These are phyloP conservation scores for Vaccinium darrowii DNA, from an alignment of 148 eudicot genomes.

Conservation along the genomic window DNA sequence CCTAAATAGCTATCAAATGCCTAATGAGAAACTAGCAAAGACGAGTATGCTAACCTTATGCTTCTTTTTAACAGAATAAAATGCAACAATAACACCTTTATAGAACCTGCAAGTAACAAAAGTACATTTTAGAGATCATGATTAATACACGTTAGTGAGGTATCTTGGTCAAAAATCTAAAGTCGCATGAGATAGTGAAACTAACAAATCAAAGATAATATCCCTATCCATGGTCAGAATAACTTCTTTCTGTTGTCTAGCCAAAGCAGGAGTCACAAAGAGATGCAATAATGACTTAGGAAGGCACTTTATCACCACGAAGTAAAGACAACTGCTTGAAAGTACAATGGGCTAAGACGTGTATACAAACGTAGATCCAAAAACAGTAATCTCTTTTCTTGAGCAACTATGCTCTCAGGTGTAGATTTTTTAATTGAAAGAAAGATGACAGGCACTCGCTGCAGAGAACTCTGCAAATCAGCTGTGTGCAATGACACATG, in stretches of 20 bases:
- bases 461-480: background rate
- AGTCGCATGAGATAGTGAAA: background rate
- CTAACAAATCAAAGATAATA: background rate
- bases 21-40: background rate
- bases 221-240: background rate
- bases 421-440: background rate
- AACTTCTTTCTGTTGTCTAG: background rate
- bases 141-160: background rate
- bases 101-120: slow-evolving; percentile 55
- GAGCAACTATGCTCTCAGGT: background rate
- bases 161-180: background rate
- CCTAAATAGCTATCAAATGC: background rate
- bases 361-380: background rate
- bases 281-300: background rate
- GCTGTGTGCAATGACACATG: background rate
- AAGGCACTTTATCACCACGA: background rate
- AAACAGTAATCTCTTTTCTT: background rate
- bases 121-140: background rate
- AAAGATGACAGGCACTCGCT: background rate
- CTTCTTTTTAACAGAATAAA: slow-evolving; percentile 43
- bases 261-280: background rate
- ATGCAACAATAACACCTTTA: slow-evolving; percentile 57
- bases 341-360: background rate
- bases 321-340: background rate
- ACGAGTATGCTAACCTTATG: slow-evolving; percentile 53